phyloP scores from a whole-genome alignment of 768 basidiomycete genomes.

The Roridomyces roridus region DNA sequence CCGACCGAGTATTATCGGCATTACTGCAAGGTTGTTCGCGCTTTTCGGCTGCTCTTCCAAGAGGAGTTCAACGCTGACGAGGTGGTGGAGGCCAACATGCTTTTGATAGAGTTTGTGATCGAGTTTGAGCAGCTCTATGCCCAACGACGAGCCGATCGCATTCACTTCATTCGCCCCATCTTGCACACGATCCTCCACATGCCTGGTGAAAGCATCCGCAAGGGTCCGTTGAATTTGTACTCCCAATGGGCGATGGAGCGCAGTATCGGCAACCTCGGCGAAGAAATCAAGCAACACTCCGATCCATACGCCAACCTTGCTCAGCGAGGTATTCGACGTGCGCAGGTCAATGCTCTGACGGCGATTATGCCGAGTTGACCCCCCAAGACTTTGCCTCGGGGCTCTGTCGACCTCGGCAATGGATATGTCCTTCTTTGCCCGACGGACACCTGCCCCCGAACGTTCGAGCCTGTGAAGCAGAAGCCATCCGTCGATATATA shows the following conservation, averaged over 20 bases:
- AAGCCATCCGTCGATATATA: neutral
- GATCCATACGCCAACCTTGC: conserved; percentile 34
- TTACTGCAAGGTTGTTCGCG: conserved; percentile 32
- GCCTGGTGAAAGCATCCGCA: conserved; percentile 25
- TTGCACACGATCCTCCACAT: conserved; percentile 37
- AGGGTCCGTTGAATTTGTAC: conserved; percentile 28
- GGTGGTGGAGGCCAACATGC: conserved; percentile 17
- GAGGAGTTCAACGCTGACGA: conserved; percentile 17
- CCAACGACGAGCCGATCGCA: conserved; percentile 22
- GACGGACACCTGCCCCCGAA: neutral
- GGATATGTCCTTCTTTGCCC: neutral
- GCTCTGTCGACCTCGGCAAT: neutral
- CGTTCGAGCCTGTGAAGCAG: neutral
- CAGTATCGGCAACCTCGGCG: conserved; percentile 8
- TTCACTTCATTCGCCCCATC: conserved; percentile 37
- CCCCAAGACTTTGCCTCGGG: neutral
- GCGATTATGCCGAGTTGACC: conserved; percentile 19
- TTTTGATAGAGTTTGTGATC: conserved; percentile 28
- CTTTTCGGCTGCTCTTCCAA: conserved; percentile 29
- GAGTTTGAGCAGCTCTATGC: conserved; percentile 38
- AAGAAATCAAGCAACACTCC: conserved; percentile 30
- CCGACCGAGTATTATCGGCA: conserved; percentile 26
- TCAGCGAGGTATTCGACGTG: conserved; percentile 26
- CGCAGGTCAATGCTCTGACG: conserved; percentile 24
- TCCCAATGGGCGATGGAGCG: conserved; percentile 38